phyloP scores from a whole-genome alignment of 352 stramenopile species.

The Pythium insidiosum region DNA sequence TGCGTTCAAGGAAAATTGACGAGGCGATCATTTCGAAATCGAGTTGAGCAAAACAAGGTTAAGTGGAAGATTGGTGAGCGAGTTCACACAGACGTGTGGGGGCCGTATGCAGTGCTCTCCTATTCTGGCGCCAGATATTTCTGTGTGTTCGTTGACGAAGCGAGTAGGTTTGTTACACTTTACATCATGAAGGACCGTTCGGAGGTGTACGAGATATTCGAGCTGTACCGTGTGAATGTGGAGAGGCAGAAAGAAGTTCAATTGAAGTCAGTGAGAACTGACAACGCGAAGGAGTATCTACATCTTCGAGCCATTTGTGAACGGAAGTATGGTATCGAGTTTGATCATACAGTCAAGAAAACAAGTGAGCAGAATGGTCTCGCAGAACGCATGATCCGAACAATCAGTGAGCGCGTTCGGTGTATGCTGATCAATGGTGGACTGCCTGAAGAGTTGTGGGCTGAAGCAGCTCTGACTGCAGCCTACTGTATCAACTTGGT shows the following conservation, averaged over 20 bases:
- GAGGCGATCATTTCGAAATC: neutral
- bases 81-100: constrained; percentile 11
- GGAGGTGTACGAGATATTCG: constrained; percentile 9
- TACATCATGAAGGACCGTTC: constrained; percentile 7
- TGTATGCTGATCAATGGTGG: neutral
- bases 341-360: constrained; percentile 7
- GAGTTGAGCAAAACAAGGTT: neutral
- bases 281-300: constrained; percentile 8
- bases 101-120: constrained; percentile 7
- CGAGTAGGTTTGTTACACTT: constrained; percentile 8
- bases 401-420: neutral
- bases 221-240: constrained; percentile 5
- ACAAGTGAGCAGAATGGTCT: constrained; percentile 14
- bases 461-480: constrained; percentile 8
- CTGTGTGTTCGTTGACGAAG: constrained; percentile 12
- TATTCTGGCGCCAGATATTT: constrained; percentile 11
- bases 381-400: constrained; percentile 1
- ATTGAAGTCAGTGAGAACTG: constrained; percentile 9
- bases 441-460: constrained; percentile 11
- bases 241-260: constrained; percentile 7
- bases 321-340: constrained; percentile 8
- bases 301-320: neutral
- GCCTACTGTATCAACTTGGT: constrained; percentile 11
- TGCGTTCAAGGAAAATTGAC: constrained; percentile 2
- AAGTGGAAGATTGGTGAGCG: constrained; percentile 6